These are phyloP conservation scores for Linnemannia hyalina DNA, from an alignment of 192 early-diverging fungal genomes.

Conservation along the genomic window DNA sequence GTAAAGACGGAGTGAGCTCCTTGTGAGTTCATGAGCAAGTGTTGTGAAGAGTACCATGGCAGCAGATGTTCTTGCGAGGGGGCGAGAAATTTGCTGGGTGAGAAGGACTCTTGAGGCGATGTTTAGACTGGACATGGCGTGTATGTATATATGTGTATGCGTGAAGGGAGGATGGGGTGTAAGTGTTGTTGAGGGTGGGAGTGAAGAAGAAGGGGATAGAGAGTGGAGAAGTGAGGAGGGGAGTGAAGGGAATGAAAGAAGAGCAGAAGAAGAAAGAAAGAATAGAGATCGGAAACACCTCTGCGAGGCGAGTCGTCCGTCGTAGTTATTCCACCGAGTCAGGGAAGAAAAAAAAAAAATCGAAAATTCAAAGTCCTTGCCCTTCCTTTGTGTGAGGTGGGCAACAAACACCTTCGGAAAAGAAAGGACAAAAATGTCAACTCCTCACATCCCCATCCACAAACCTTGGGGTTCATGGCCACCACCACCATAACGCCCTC, in stretches of 20 bases:
- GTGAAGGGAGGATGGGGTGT: background rate
- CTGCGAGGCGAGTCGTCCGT: background rate
- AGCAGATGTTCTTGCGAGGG: conserved; percentile 15
- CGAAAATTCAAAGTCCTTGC: conserved; percentile 14
- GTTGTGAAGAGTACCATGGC: conserved; percentile 26
- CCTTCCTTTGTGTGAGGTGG: background rate
- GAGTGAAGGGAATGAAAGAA: background rate
- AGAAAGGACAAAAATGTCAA: background rate
- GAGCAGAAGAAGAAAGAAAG: background rate
- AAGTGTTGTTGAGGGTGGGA: background rate
- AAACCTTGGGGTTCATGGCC: background rate
- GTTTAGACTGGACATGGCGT: conserved; percentile 37
- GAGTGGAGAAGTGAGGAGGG: background rate
- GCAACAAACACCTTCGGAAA: background rate
- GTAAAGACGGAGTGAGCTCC: background rate
- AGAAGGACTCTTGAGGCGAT: conserved; percentile 33
- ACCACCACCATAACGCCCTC: background rate
- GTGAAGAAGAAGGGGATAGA: background rate
- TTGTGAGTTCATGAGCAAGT: background rate
- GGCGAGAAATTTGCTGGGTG: conserved; percentile 17
- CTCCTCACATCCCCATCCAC: background rate
- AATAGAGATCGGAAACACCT: background rate
- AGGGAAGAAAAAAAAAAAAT: conserved; percentile 39
- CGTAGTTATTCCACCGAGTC: conserved; percentile 50
- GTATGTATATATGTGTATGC: background rate